These are phyloP conservation scores for Pseudonitzschia multistriata DNA, from an alignment of 108 stramenopile species.

Conservation along the genomic window DNA sequence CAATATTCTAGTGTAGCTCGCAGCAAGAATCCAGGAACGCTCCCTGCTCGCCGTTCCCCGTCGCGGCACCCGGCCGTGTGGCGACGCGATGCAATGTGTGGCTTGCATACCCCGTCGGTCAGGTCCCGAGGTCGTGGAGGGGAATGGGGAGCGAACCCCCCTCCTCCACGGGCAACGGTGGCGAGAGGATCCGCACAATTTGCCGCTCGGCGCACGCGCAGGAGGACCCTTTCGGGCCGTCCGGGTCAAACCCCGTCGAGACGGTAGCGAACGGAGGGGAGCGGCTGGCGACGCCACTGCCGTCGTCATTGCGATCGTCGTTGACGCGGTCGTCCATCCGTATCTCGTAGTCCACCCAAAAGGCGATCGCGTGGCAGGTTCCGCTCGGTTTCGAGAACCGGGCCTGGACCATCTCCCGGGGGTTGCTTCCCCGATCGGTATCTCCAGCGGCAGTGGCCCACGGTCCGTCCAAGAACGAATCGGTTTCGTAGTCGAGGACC, in stretches of 20 bases:
- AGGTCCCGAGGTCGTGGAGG: not conserved
- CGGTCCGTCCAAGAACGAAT: not conserved
- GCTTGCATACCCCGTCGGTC: too few species aligned
- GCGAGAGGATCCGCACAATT: not conserved
- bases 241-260: not conserved
- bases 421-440: not conserved
- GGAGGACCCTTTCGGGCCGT: not conserved
- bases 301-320: not conserved
- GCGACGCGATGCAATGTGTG: too few species aligned
- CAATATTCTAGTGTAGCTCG: too few species aligned
- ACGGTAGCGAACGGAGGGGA: not conserved
- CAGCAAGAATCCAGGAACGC: too few species aligned
- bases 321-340: not conserved
- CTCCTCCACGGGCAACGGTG: too few species aligned
- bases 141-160: not conserved
- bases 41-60: too few species aligned
- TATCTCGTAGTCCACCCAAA: constrained; percentile 56
- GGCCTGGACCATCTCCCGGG: not conserved
- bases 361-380: constrained; percentile 42
- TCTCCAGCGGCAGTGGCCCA: not conserved
- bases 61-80: too few species aligned
- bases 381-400: constrained; percentile 11
- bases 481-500: constrained; percentile 41
- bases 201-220: not conserved
- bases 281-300: not conserved